Conservation (phyloP, 805 yeast species). For the Nakazawaea populi region DNA sequence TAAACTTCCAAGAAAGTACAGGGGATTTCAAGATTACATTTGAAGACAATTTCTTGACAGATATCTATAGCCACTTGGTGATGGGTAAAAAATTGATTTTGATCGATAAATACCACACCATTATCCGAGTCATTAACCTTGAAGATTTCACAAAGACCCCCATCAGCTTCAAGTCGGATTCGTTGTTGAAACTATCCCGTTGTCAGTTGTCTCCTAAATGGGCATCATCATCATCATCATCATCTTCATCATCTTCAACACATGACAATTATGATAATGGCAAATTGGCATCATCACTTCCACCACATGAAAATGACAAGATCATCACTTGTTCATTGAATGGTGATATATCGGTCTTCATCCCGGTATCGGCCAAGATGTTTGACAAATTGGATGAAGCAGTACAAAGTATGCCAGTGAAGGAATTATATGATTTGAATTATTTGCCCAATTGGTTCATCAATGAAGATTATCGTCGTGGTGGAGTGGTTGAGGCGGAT, state of each 20-base stretch:
- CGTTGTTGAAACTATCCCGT: conserved; percentile 24
- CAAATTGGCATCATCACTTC: not conserved
- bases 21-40: conserved; percentile 12
- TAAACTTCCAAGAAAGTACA: conserved; percentile 14
- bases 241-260: too few relatives aligned
- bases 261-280: not conserved
- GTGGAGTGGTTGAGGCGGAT: not conserved
- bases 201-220: conserved; percentile 28
- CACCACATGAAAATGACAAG: conserved; percentile 2
- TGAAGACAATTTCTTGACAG: conserved; percentile 11
- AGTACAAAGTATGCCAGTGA: not conserved
- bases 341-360: conserved; percentile 26
- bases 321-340: conserved; percentile 29
- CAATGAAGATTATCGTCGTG: not conserved
- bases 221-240: conserved; percentile 12
- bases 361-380: not conserved
- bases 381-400: not conserved
- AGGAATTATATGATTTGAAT: not conserved
- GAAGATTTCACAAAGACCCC: not conserved
- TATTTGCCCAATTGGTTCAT: not conserved
- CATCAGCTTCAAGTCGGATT: conserved; percentile 11
- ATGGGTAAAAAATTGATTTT: conserved; percentile 14
- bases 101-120: conserved; percentile 17
- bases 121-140: conserved; percentile 13
- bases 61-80: conserved; percentile 17